Base-by-base conservation (phyloP, 441 rosid species). In the Bocquillonia castaneifolia region DNA sequence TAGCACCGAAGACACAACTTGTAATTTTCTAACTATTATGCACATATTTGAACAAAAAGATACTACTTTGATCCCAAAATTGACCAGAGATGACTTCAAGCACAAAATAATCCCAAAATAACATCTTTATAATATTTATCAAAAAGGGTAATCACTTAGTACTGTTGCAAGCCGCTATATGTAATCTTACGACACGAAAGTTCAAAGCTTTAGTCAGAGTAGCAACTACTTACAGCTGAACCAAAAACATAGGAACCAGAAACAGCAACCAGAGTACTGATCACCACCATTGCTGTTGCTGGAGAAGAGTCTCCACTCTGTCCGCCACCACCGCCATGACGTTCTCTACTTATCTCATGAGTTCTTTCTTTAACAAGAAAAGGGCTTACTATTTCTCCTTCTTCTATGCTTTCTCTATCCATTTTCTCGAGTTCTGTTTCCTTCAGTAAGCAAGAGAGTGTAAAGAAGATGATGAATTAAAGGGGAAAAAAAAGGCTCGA, bases 201-300 rank as follows among this genome's bases (percentile, higher is more conserved):
- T 22, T 4, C 2, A 20, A 34, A 42, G 20, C 12, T 50, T 42
- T 23, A 10, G 1, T 10, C 0, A 37, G 3, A 23, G 17, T 14
- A 0, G 17, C 1, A 5, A 45, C 3, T 51, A 74, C 88, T 82
- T 56, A 82, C 88, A 54, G 80, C 80, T 60, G 83, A 78, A 17
- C 89, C 89, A 66, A 76, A 83, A 70, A 75, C 70, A 55, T 78
- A 77, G 8, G 90, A 81, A 64, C 92, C 92, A 32, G 78, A 78
- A 54, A 84, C 86, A 57, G 93, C 83, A 26, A 85, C 79, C 15
- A 84, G 77, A 23, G 85, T 82, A 67, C 78, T 78, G 2, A 85
- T 22, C 17, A 88, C 77, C 71, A 85, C 69, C 34, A 68, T 29
- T 51, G 70, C 31, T 40, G 85, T 82, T 54, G 79, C 78, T 18